A percentile compares a stretch with the other conserved stretches of the same genome.
Evolutionary conservation across 2,329 filamentous ascomycete species (phyloP).

Genomic region (Ophiocordyceps sinensis): DNA sequence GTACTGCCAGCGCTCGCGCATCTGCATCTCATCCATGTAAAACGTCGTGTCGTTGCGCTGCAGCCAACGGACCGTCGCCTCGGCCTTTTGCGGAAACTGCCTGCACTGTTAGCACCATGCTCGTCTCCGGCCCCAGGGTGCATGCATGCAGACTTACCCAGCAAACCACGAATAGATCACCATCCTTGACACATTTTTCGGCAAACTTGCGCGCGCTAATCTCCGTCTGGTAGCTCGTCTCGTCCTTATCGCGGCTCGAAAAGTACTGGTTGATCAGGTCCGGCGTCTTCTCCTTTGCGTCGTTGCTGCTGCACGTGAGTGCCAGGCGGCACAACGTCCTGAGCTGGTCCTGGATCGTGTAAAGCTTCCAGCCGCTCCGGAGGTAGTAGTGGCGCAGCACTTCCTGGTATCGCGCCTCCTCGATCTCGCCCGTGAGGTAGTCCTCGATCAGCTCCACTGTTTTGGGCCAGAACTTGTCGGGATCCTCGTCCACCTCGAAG

Average conservation of each 20-base stretch:
- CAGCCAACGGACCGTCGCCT: conserved; percentile 59
- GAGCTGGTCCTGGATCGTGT: conserved; percentile 82
- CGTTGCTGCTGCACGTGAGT: conserved; percentile 67
- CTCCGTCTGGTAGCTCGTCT: conserved; percentile 81
- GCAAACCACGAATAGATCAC: conserved; percentile 77
- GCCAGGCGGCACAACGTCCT: conserved; percentile 69
- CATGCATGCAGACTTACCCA: conserved; percentile 80
- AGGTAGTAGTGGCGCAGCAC: conserved; percentile 85
- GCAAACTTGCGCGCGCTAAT: conserved; percentile 84
- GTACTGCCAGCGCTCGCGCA: conserved; percentile 77
- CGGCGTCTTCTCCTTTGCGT: conserved; percentile 83
- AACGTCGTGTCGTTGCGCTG: conserved; percentile 61
- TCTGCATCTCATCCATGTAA: conserved; percentile 77
- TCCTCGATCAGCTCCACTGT: conserved; percentile 78
- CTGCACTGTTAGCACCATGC: background rate
- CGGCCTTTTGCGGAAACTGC: conserved; percentile 50
- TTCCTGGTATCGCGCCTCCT: conserved; percentile 76
- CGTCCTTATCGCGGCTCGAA: conserved; percentile 63
- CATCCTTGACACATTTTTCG: conserved; percentile 84
- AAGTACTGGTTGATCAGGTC: conserved; percentile 84
- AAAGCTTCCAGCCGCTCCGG: conserved; percentile 80
- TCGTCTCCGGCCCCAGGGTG: background rate
- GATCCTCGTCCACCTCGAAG: conserved; percentile 48
- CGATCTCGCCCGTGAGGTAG: conserved; percentile 67
- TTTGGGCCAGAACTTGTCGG: conserved; percentile 68